Evolutionary conservation across 2,329 filamentous ascomycete species (phyloP).

Genomic region (Malbranchea cinnamomea): DNA sequence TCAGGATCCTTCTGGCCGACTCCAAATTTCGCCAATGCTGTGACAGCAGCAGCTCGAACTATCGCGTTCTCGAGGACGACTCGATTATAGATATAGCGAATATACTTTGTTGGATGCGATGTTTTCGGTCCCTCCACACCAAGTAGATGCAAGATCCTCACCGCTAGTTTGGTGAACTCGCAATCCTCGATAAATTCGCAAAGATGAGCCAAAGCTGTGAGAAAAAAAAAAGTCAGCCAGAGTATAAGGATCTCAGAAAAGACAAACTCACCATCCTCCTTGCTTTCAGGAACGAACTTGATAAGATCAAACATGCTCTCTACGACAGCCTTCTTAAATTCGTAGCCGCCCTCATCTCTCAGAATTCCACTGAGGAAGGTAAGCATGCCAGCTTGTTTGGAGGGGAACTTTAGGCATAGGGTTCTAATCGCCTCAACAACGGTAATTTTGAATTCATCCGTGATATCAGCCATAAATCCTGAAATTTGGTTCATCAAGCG

Average conservation of each 20-base stretch:
- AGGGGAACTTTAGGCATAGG: constrained; percentile 91
- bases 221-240: neutral
- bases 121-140: constrained; percentile 92
- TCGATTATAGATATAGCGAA: constrained; percentile 97
- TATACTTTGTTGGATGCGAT: constrained; percentile 92
- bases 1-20: constrained; percentile 93
- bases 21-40: constrained; percentile 90
- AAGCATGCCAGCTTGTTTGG: constrained; percentile 95
- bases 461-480: constrained; percentile 97
- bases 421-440: constrained; percentile 97
- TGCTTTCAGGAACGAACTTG: constrained; percentile 88
- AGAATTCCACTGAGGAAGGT: constrained; percentile 94
- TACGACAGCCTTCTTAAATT: constrained; percentile 94
- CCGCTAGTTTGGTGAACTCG: constrained; percentile 95
- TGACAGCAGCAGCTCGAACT: constrained; percentile 86
- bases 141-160: constrained; percentile 85
- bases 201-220: constrained; percentile 67
- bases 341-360: constrained; percentile 90
- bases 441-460: constrained; percentile 99
- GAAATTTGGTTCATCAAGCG: constrained; percentile 97
- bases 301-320: constrained; percentile 99
- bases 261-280: constrained; percentile 41
- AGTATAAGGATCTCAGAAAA: too few relatives aligned
- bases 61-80: constrained; percentile 96
- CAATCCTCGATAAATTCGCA: constrained; percentile 99